Conservation (phyloP, 768 basidiomycete genomes). For the Auriscalpium microsporum region DNA sequence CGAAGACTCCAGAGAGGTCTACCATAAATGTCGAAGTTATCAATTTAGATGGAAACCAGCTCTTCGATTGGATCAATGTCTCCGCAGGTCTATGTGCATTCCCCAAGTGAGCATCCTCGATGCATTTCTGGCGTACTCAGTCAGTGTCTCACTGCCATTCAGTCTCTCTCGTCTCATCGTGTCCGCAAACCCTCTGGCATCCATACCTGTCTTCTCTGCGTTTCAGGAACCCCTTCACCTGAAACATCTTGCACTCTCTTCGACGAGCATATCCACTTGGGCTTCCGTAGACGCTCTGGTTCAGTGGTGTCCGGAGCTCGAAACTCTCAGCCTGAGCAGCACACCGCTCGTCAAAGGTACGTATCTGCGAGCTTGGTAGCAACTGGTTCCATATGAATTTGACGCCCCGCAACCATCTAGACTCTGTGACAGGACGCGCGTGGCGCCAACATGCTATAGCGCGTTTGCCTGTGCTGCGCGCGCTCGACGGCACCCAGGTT, state of each 20-base stretch:
- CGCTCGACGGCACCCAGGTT: conserved; percentile 59
- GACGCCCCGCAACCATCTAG: conserved; percentile 18
- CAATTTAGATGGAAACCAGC: conserved; percentile 65
- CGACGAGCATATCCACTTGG: conserved; percentile 55
- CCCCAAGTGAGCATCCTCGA: conserved; percentile 31
- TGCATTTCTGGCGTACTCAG: neutral
- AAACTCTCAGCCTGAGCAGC: conserved; percentile 48
- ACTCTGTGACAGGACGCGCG: conserved; percentile 28
- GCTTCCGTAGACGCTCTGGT: conserved; percentile 53
- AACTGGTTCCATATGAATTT: neutral
- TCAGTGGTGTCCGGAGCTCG: conserved; percentile 60
- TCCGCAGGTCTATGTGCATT: conserved; percentile 37
- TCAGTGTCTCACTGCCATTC: neutral
- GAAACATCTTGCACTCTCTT: conserved; percentile 54
- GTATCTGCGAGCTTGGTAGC: conserved; percentile 2
- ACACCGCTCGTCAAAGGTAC: conserved; percentile 59
- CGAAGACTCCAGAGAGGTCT: neutral
- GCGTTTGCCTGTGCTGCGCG: conserved; percentile 50
- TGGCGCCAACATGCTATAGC: conserved; percentile 59
- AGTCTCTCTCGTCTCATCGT: conserved; percentile 63
- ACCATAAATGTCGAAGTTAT: conserved; percentile 33
- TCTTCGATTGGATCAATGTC: conserved; percentile 47
- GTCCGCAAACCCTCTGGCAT: conserved; percentile 47
- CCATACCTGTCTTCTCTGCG: conserved; percentile 22
- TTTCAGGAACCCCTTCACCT: conserved; percentile 28